These are phyloP conservation scores for Irineochytrium annulatum DNA, from an alignment of 192 early-diverging fungal species.

Conservation along the genomic window DNA sequence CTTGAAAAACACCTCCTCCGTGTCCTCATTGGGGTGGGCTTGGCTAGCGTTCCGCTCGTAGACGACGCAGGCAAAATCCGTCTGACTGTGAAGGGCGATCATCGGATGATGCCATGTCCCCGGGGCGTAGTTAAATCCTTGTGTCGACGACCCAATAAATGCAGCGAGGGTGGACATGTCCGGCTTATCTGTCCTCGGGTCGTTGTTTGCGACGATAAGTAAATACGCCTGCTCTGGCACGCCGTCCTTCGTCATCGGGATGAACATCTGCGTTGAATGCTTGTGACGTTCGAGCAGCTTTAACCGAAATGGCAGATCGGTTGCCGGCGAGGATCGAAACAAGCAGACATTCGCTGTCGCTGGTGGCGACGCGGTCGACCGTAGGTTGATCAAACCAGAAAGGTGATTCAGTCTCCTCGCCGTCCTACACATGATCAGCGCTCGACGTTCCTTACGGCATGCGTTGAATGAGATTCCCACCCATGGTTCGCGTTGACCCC, in stretches of 20 bases:
- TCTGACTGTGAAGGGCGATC: conserved; percentile 61
- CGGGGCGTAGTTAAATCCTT: conserved; percentile 78
- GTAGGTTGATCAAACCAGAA: neutral
- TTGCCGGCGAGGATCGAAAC: neutral
- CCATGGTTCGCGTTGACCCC: neutral
- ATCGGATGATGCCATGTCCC: conserved; percentile 92
- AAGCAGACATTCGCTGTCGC: neutral
- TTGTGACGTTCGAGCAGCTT: conserved; percentile 80
- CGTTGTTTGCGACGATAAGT: conserved; percentile 77
- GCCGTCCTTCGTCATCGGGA: conserved; percentile 61
- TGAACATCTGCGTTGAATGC: conserved; percentile 80
- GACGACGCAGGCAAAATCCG: conserved; percentile 65
- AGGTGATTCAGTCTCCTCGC: neutral
- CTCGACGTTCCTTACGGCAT: neutral
- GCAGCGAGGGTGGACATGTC: conserved; percentile 69
- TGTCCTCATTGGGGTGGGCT: conserved; percentile 67
- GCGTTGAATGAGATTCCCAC: neutral
- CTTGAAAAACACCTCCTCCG: conserved; percentile 54
- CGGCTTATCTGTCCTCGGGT: conserved; percentile 57
- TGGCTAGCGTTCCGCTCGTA: conserved; percentile 55
- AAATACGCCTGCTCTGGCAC: conserved; percentile 51
- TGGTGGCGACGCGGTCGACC: neutral
- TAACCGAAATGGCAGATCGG: conserved; percentile 50
- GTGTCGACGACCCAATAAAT: conserved; percentile 63
- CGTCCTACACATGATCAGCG: neutral